Evolutionary conservation across 352 stramenopile species (phyloP).

Genomic region (Pythium chondricola): DNA sequence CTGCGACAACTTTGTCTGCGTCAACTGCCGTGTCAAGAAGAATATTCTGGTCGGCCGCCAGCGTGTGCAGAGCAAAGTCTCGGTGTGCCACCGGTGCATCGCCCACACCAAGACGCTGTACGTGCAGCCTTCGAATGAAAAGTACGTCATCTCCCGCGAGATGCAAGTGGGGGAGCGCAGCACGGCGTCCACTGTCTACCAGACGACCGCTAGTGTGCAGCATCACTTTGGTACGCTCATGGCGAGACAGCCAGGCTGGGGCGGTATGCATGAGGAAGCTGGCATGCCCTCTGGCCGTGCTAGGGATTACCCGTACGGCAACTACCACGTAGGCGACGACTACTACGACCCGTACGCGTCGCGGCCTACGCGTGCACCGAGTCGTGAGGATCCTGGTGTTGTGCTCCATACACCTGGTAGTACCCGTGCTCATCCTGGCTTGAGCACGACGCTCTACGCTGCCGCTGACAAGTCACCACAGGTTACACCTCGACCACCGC

Average conservation of each 20-base stretch:
- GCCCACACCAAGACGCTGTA: conserved; percentile 23
- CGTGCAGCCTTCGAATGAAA: conserved; percentile 18
- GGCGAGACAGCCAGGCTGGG: background rate
- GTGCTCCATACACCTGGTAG: too few species aligned
- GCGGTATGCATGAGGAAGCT: background rate
- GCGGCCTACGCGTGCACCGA: background rate
- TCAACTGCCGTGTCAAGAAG: conserved; percentile 42
- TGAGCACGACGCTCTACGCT: background rate
- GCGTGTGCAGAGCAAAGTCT: conserved; percentile 13
- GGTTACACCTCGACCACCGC: too few species aligned
- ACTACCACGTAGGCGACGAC: background rate
- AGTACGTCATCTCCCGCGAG: conserved; percentile 12
- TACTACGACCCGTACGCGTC: background rate
- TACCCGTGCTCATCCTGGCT: too few species aligned
- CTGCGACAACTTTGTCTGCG: conserved; percentile 36
- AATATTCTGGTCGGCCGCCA: conserved; percentile 28
- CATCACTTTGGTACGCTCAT: too few species aligned
- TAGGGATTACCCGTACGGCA: background rate
- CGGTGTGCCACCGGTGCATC: conserved; percentile 35
- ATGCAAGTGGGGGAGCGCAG: background rate
- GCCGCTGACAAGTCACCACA: too few species aligned
- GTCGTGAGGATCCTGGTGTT: too few species aligned
- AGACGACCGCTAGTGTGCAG: too few species aligned
- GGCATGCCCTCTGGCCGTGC: too few species aligned
- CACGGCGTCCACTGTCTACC: background rate